A percentile compares a stretch with the other conserved stretches of the same genome.
Conservation (phyloP, 2,329 filamentous ascomycete genomes). For the Stenocarpella maydis region DNA sequence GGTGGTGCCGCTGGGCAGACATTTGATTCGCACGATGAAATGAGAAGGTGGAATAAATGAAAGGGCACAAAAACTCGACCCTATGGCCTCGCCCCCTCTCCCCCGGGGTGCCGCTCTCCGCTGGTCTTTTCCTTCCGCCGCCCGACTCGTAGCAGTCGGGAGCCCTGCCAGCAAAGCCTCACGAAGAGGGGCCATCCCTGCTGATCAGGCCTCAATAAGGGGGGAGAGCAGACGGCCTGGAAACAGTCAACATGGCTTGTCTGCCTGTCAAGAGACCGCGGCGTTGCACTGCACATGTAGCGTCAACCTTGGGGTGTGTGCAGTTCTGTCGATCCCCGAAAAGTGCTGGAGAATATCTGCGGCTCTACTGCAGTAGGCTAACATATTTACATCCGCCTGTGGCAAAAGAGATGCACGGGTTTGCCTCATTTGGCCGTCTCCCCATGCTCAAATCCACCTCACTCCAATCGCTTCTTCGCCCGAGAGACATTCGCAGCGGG, state of each 20-base stretch:
- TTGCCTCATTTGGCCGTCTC: slow-evolving; percentile 15
- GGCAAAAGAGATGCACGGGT: slow-evolving; percentile 12
- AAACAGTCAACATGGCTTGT: slow-evolving; percentile 22
- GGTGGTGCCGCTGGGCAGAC: slow-evolving; percentile 5
- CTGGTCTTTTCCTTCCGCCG: not conserved
- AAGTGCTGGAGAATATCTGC: slow-evolving; percentile 24
- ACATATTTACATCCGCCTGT: slow-evolving; percentile 13
- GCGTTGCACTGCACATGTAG: slow-evolving; percentile 31
- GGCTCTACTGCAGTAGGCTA: slow-evolving; percentile 14
- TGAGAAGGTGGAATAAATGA: slow-evolving; percentile 3
- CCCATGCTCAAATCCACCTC: not conserved
- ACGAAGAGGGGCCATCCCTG: slow-evolving; percentile 32
- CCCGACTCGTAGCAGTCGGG: slow-evolving; percentile 22
- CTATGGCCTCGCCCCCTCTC: slow-evolving; percentile 16
- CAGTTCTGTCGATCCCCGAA: slow-evolving; percentile 28
- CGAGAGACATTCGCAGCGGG: not conserved
- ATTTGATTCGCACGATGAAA: slow-evolving; percentile 25
- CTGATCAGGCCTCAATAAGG: slow-evolving; percentile 34
- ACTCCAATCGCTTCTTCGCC: slow-evolving; percentile 18
- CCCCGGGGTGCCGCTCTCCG: not conserved
- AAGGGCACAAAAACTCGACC: slow-evolving; percentile 9
- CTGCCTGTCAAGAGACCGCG: slow-evolving; percentile 25
- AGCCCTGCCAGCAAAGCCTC: slow-evolving; percentile 22
- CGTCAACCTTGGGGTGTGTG: slow-evolving; percentile 11
- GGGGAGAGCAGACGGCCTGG: slow-evolving; percentile 10